A percentile compares a stretch with the other conserved stretches of the same genome.
Evolutionary conservation across 2,329 filamentous ascomycete genomes (phyloP).

Genomic region (Hypocreales sp.): DNA sequence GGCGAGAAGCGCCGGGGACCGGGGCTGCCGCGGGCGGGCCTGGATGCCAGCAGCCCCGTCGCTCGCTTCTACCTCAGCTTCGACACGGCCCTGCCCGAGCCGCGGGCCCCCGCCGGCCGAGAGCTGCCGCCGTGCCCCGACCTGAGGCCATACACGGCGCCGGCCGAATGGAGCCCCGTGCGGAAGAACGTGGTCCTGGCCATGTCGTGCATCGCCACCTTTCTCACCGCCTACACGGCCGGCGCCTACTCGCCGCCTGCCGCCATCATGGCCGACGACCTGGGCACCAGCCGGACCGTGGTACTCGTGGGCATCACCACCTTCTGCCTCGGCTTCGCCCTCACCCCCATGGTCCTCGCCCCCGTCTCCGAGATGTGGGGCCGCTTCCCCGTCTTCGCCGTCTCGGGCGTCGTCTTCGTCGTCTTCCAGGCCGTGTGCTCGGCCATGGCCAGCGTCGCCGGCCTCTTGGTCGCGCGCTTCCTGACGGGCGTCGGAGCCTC

Average conservation of each 20-base stretch:
- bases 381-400: slow-evolving; percentile 66
- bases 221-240: slow-evolving; percentile 64
- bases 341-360: slow-evolving; percentile 77
- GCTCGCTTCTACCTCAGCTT: slow-evolving; percentile 25
- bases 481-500: slow-evolving; percentile 64
- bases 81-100: slow-evolving; percentile 18
- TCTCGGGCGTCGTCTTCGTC: slow-evolving; percentile 57
- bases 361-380: slow-evolving; percentile 84
- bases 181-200: slow-evolving; percentile 58
- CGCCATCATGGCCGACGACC: slow-evolving; percentile 47
- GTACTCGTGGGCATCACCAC: slow-evolving; percentile 63
- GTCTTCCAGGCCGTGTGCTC: slow-evolving; percentile 59
- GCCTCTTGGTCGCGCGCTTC: slow-evolving; percentile 63
- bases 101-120: slow-evolving; percentile 6
- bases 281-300: slow-evolving; percentile 48
- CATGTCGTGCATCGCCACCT: slow-evolving; percentile 62
- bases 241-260: slow-evolving; percentile 64
- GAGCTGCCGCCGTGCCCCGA: slow-evolving; percentile 44
- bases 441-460: slow-evolving; percentile 50
- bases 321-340: slow-evolving; percentile 67
- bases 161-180: slow-evolving; percentile 54
- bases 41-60: slow-evolving; percentile 13
- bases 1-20: too few relatives aligned
- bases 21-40: too few relatives aligned
- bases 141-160: slow-evolving; percentile 50